Conservation (phyloP, 441 rosid genomes). For the Euphorbia corollata region DNA sequence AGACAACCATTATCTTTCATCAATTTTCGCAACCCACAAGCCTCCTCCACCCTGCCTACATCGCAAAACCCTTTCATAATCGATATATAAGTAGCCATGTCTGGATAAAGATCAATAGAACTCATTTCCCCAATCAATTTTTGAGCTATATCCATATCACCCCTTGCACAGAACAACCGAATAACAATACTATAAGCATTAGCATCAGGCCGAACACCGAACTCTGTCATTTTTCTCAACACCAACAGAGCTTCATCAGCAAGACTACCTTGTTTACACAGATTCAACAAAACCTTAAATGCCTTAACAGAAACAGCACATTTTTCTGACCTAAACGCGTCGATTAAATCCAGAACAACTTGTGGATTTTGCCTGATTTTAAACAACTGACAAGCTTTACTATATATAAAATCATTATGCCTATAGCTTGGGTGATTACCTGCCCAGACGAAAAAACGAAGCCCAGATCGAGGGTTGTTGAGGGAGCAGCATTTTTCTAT, state of each 20-base stretch:
- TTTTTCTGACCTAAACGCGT: constrained; percentile 39
- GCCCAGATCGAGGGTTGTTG: constrained; percentile 38
- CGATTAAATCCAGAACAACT: constrained; percentile 44
- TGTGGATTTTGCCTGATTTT: constrained; percentile 44
- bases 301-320: constrained; percentile 47
- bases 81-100: constrained; percentile 49
- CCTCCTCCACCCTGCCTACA: constrained; percentile 51
- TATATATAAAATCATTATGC: constrained; percentile 55
- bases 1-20: constrained; percentile 50
- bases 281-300: constrained; percentile 49
- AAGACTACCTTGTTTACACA: constrained; percentile 60
- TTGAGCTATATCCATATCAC: constrained; percentile 48
- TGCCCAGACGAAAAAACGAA: constrained; percentile 76
- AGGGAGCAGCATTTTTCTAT: constrained; percentile 37
- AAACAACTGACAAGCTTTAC: constrained; percentile 54
- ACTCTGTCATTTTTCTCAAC: constrained; percentile 56
- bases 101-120: constrained; percentile 48
- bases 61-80: constrained; percentile 62
- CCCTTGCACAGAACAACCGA: constrained; percentile 56
- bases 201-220: constrained; percentile 42
- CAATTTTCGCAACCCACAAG: constrained; percentile 38
- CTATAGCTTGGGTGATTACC: constrained; percentile 56
- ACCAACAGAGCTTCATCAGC: constrained; percentile 65
- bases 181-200: constrained; percentile 50
- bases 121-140: constrained; percentile 65